These are phyloP conservation scores for Geosmithia putterillii DNA, from an alignment of 2,329 filamentous ascomycete species.

Conservation along the genomic window DNA sequence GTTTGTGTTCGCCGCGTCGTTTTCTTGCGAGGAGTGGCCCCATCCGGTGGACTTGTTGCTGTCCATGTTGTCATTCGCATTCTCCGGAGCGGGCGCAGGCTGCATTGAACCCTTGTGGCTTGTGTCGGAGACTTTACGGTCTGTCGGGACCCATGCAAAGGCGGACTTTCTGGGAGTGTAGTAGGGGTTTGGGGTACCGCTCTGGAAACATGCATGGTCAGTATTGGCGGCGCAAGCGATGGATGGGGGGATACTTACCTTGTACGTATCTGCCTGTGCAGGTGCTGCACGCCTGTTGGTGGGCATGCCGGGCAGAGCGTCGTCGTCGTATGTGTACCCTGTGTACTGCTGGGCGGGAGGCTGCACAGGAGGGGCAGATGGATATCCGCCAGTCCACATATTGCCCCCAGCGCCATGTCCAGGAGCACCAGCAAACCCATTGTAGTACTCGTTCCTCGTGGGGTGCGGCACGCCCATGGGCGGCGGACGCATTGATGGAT, in stretches of 20 bases:
- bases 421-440: conserved; percentile 20
- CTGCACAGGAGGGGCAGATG: too few species aligned
- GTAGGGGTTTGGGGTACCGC: conserved; percentile 1
- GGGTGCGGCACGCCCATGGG: conserved; percentile 31
- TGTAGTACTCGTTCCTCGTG: conserved; percentile 26
- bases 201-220: background rate
- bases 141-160: background rate
- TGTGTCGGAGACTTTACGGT: too few species aligned
- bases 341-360: too few species aligned
- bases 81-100: background rate
- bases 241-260: too few species aligned
- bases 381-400: too few species aligned
- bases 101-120: too few species aligned
- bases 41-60: too few species aligned
- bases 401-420: conserved; percentile 2
- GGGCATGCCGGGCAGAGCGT: too few species aligned
- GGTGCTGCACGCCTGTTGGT: too few species aligned
- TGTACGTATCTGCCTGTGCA: too few species aligned
- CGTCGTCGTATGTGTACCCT: too few species aligned
- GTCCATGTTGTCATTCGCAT: background rate
- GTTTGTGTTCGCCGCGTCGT: conserved; percentile 13
- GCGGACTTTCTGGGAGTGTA: background rate
- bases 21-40: background rate
- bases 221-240: too few species aligned
- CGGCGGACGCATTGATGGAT: conserved; percentile 16